These are phyloP conservation scores for Linum usitatissimum DNA, from an alignment of 345 rosid species.

Conservation along the genomic window DNA sequence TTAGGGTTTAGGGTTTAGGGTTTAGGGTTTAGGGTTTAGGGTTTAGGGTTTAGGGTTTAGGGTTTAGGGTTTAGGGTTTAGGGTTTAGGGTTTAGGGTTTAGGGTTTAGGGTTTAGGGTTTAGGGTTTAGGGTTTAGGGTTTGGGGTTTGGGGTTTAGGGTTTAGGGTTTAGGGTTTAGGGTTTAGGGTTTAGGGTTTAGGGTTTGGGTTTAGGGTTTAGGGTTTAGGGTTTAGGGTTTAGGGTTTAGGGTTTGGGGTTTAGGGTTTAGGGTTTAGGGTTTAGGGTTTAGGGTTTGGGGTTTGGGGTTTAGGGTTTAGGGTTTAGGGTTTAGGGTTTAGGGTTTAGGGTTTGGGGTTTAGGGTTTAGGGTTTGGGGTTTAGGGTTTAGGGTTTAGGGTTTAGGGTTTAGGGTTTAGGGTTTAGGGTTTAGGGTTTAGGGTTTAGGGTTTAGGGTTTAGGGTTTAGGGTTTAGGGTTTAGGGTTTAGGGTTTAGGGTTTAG, in stretches of 20 bases:
- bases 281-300: conserved; percentile 10
- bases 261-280: conserved; percentile 15
- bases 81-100: conserved; percentile 6
- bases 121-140: conserved; percentile 5
- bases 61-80: conserved; percentile 8
- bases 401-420: too few relatives aligned
- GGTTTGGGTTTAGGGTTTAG: conserved; percentile 15
- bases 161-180: conserved; percentile 14
- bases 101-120: conserved; percentile 10
- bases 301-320: conserved; percentile 8
- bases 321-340: background rate
- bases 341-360: conserved; percentile 9
- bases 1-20: conserved; percentile 4
- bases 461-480: conserved; percentile 19
- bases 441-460: conserved; percentile 16
- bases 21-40: background rate
- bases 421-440: conserved; percentile 1
- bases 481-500: conserved; percentile 16
- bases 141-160: conserved; percentile 12
- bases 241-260: background rate
- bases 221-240: conserved; percentile 7
- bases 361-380: conserved; percentile 15
- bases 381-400: background rate
- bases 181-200: conserved; percentile 15
- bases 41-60: background rate